Base-by-base conservation (phyloP, 441 rosid genomes). In the Populus hybrid region DNA sequence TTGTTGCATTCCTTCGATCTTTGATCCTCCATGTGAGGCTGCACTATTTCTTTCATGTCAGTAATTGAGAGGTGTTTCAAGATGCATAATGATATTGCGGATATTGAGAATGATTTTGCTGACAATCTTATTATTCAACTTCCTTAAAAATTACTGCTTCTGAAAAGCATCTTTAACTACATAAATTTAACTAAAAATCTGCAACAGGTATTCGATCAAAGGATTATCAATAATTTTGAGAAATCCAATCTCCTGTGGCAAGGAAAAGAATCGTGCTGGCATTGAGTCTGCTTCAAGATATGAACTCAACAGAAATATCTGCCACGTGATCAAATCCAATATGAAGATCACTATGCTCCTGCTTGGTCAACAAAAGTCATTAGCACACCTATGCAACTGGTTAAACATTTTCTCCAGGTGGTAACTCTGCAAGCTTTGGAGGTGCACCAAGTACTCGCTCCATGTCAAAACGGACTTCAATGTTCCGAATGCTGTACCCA, bases 401-500 rank as follows among this genome's bases (percentile, higher is more conserved):
- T 81, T 85, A 93, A 77, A 90, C 78, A 76, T 84, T 83, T 84
- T 95, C 99, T 68, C 97, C 99, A 0, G 95, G 92, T 79, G 97
- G 99, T 68, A 95, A 83, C 89, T 90, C 98, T 1, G 93, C 95
- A n/a, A 86, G 91, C 87, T 93, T 95, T 9, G 92, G 84, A 72
- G 92, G 88, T 38, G 87, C 75, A 35, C 99, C 97, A 26, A 95
- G 93, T 35, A 94, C 93, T 66, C 95, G 89, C 79, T 95, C 99
- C 98, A 92, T 95, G 78, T 95, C 99, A 76, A 91, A 88, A 35
- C 99, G 95, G 70, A 95, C 99, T 88, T 95, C 99, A 11, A 95
- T 94, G 84, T 92, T 95, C 73, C 99, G 93, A 77, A 95, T 83
- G 87, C 98, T 81, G 89, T 94, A 95, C 50, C 99, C 98, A 16